These are phyloP conservation scores for Saccharum spontaneum DNA, from an alignment of 176 grass and related monocot genomes.

Conservation along the genomic window DNA sequence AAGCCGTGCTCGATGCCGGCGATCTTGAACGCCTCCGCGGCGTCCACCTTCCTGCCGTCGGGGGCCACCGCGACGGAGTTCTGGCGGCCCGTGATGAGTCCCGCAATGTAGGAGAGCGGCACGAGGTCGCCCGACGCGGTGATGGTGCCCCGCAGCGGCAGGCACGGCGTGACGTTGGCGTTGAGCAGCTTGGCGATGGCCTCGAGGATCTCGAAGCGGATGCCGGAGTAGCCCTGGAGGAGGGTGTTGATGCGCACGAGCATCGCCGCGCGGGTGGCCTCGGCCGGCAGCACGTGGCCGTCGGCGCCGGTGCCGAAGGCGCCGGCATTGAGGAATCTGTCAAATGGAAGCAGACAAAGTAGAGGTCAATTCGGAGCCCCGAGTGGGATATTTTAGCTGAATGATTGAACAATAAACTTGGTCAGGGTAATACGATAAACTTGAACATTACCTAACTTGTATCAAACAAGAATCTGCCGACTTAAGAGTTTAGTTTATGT, in stretches of 20 bases:
- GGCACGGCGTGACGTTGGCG: conserved; percentile 68
- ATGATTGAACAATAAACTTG: not conserved
- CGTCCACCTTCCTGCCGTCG: conserved; percentile 59
- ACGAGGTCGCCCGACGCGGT: conserved; percentile 81
- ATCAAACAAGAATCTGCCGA: not conserved
- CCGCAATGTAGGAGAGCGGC: conserved; percentile 81
- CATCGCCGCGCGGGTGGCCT: conserved; percentile 71
- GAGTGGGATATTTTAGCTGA: not conserved
- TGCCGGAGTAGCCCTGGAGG: conserved; percentile 83
- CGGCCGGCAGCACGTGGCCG: conserved; percentile 59
- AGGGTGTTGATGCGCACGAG: conserved; percentile 87
- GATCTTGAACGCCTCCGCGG: conserved; percentile 72
- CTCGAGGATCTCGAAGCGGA: conserved; percentile 92
- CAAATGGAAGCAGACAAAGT: not conserved
- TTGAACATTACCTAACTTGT: not conserved
- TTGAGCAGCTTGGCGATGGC: conserved; percentile 77
- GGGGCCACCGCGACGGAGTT: conserved; percentile 61
- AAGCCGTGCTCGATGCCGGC: conserved; percentile 69
- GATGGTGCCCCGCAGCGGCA: conserved; percentile 80
- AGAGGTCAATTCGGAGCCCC: conserved; percentile 11
- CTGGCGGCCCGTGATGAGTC: conserved; percentile 69
- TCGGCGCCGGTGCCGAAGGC: conserved; percentile 65
- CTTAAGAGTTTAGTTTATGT: not conserved
- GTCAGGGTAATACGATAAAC: not conserved
- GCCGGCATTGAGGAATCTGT: conserved; percentile 71